A percentile compares a stretch with the other conserved stretches of the same genome.
phyloP scores from a whole-genome alignment of 306 rosid genomes.

The Cucumis hystrix region DNA sequence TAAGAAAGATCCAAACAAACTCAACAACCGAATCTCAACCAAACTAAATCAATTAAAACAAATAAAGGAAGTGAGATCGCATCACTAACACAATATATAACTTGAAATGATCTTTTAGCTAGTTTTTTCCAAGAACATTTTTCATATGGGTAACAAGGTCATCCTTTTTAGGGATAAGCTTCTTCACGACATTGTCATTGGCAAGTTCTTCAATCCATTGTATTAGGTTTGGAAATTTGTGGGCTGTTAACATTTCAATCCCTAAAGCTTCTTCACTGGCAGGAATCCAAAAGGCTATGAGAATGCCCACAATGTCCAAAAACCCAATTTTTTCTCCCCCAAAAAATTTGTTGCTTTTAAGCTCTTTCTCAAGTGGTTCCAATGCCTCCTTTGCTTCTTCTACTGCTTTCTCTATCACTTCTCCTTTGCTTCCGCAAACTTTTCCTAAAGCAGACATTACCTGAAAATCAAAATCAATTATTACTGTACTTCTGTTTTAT shows the following conservation, averaged over 20 bases:
- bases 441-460: background rate
- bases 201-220: constrained; percentile 27
- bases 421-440: background rate
- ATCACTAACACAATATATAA: too few species aligned
- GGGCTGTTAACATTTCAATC: constrained; percentile 9
- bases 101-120: background rate
- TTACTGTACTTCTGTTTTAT: too few species aligned
- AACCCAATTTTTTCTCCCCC: constrained; percentile 41
- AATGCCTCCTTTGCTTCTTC: constrained; percentile 25
- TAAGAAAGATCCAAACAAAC: too few species aligned
- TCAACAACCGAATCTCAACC: too few species aligned
- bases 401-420: constrained; percentile 18
- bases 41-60: too few species aligned
- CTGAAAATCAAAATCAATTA: background rate
- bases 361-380: constrained; percentile 36
- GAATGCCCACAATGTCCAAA: constrained; percentile 29
- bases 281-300: constrained; percentile 36
- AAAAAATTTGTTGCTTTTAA: constrained; percentile 32
- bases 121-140: background rate
- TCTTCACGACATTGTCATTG: constrained; percentile 14
- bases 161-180: constrained; percentile 20
- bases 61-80: too few species aligned
- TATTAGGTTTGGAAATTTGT: constrained; percentile 22
- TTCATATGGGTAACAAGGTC: background rate
- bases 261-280: constrained; percentile 23